A percentile compares a stretch with the other conserved stretches of the same genome.
These are phyloP conservation scores for Suhomyces chickasaworum DNA, from an alignment of 1,139 yeast species.

Conservation along the genomic window DNA sequence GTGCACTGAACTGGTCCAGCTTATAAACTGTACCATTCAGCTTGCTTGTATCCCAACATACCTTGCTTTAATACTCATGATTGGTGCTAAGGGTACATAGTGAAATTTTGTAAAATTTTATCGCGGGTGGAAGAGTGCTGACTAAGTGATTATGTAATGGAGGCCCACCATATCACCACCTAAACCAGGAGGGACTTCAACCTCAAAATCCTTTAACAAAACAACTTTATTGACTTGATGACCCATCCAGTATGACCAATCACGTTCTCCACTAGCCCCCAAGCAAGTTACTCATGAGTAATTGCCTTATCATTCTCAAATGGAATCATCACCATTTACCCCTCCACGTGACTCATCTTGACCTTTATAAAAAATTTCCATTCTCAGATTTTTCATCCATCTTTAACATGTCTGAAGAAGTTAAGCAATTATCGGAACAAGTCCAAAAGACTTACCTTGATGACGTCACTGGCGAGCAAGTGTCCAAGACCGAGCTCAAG, in stretches of 20 bases:
- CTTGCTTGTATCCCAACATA: conserved; percentile 16
- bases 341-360: conserved; percentile 6
- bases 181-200: no score
- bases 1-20: background rate
- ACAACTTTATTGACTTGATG: no score
- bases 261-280: no score
- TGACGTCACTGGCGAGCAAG: conserved; percentile 94
- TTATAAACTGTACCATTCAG: background rate
- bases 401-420: conserved; percentile 45
- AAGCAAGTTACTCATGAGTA: no score
- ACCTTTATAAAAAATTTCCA: conserved; percentile 4
- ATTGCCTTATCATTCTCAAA: no score
- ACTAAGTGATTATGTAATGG: conserved; percentile 5
- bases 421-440: conserved; percentile 70
- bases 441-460: conserved; percentile 87
- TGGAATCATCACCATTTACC: background rate
- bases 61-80: conserved; percentile 31
- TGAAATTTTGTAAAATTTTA: conserved; percentile 12
- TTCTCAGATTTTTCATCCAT: conserved; percentile 1
- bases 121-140: conserved; percentile 12
- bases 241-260: no score
- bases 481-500: conserved; percentile 94
- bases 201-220: no score
- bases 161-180: no score
- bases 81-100: conserved; percentile 9